phyloP scores from a whole-genome alignment of 1,284 basidiomycete species.

The Mycosarcoma maydis region DNA sequence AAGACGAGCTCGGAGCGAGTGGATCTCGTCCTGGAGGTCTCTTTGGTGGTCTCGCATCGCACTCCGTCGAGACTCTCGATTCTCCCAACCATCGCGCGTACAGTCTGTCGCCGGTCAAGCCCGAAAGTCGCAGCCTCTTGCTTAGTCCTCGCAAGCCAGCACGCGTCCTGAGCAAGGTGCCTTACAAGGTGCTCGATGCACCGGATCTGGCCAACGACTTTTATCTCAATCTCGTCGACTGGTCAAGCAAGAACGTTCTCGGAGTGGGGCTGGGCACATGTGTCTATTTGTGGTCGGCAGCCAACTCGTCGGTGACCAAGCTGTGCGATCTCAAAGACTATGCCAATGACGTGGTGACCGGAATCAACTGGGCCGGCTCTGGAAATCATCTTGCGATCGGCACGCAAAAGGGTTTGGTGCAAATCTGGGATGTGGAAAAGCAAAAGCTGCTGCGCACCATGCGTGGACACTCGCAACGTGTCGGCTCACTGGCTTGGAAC shows the following conservation, averaged over 20 bases:
- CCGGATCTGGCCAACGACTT: conserved; percentile 94
- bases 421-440: conserved; percentile 92
- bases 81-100: conserved; percentile 82
- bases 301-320: conserved; percentile 89
- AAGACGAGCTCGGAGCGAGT: conserved; percentile 28
- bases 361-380: conserved; percentile 73
- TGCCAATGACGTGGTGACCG: conserved; percentile 68
- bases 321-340: conserved; percentile 78
- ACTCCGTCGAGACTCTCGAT: conserved; percentile 64
- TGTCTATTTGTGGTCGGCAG: conserved; percentile 96
- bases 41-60: conserved; percentile 45
- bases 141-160: conserved; percentile 83
- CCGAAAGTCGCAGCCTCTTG: conserved; percentile 82
- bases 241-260: conserved; percentile 92
- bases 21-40: conserved; percentile 40
- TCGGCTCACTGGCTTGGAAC: conserved; percentile 95
- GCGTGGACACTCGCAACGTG: conserved; percentile 84
- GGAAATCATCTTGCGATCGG: conserved; percentile 83
- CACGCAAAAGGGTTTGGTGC: conserved; percentile 83
- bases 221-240: conserved; percentile 97
- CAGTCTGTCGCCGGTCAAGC: conserved; percentile 87
- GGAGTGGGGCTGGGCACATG: conserved; percentile 90
- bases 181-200: conserved; percentile 96
- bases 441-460: conserved; percentile 81
- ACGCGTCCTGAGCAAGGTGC: conserved; percentile 89